Base-by-base conservation (phyloP, 1,284 basidiomycete species). In the Lignosus rhinocerotis region DNA sequence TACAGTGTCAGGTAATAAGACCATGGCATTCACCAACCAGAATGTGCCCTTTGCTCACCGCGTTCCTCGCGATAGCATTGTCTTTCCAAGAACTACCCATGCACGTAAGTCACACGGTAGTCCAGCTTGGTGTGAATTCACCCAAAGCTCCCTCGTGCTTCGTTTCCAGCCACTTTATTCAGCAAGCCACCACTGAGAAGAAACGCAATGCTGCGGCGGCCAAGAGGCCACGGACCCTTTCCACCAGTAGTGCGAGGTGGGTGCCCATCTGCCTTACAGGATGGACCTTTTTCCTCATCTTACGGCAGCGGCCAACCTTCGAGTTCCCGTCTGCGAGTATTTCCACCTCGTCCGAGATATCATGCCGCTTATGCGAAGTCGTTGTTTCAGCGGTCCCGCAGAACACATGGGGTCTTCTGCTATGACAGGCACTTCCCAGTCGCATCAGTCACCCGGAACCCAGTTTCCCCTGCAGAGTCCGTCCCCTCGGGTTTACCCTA, bases 131-230 rank as follows among this genome's bases (percentile, higher is more conserved):
- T 56, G 51, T 61, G 48, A 58, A 55, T 34, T 19, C 32, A 8
- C 19, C 47, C 53, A 21, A 56, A 11, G 21, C 36, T 58, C 61
- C 61, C 66, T 62, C 65, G 53, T 34, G 56, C 41, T 33, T 19
- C 32, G 25, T 47, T 69, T 58, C 68, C 69, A 91, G 90, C 61
- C 87, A 92, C 69, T 85, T 76, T 68, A 87, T 92, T 36, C 90
- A 92, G 69, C 89, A 91, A 72, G 88, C 87, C 25, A 92, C 90
- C 4, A 87, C 81, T 70, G 88, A 91, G 76, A 90, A 90, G 79
- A 91, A 91, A 71, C 86, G 90, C 60, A 77, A 75, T 60, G 75
- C 81, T 21, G 68, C 68, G 38, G 70, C 80, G 44, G 78, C 75
- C 62, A 81, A 88, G 62, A 79, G 87, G 70, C 85, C 88, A 21